These are phyloP conservation scores for Aegilops sharonensis DNA, from an alignment of 176 grass and related monocot genomes.

Conservation along the genomic window DNA sequence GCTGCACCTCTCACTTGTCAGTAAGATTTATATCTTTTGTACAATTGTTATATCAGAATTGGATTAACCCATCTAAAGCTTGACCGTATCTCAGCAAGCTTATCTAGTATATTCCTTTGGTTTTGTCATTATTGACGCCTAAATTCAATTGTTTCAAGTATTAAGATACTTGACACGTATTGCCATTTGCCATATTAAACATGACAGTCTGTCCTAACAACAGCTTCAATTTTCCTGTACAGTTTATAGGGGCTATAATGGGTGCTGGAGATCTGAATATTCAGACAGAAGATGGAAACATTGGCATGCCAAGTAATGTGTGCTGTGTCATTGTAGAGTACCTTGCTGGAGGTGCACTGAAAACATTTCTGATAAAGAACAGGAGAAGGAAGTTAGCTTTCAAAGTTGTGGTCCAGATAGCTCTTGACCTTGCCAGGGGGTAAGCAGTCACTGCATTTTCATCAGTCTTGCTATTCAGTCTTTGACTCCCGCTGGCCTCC, in stretches of 20 bases:
- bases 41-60: not conserved
- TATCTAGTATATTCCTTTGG: not conserved
- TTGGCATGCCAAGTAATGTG: slow-evolving; percentile 82
- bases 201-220: not conserved
- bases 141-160: not conserved
- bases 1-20: no score
- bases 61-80: not conserved
- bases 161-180: not conserved
- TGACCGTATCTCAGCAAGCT: not conserved
- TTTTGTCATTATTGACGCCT: not conserved
- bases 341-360: slow-evolving; percentile 81
- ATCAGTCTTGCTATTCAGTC: not conserved
- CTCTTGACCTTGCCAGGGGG: slow-evolving; percentile 91
- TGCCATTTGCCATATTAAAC: not conserved
- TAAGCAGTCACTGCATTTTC: slow-evolving; percentile 22
- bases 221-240: slow-evolving; percentile 17
- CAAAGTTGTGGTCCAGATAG: slow-evolving; percentile 86
- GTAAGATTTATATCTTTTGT: not conserved
- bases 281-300: slow-evolving; percentile 73
- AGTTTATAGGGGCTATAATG: slow-evolving; percentile 97
- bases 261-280: slow-evolving; percentile 83
- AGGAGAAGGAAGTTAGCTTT: slow-evolving; percentile 88
- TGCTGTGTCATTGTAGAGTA: slow-evolving; percentile 95
- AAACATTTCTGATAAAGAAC: slow-evolving; percentile 93
- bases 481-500: not conserved